A percentile compares a stretch with the other conserved stretches of the same genome.
Conservation (phyloP, 1,139 yeast genomes). For the Yamadazyma trypodendri region DNA sequence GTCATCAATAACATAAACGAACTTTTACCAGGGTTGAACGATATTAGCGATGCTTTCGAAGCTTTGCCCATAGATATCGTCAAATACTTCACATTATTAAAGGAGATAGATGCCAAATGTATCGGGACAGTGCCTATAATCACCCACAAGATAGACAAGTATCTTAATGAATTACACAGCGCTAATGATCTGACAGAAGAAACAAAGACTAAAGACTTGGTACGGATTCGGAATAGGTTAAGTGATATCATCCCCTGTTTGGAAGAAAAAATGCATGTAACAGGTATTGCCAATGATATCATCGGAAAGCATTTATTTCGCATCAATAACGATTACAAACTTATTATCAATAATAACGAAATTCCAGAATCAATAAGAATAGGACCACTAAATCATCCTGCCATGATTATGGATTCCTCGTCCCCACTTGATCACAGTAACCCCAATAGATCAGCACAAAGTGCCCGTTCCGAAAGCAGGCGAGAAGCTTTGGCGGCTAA, state of each 20-base stretch:
- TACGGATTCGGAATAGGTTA: constrained; percentile 44
- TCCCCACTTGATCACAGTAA: constrained; percentile 32
- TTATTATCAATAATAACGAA: constrained; percentile 71
- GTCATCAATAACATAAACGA: constrained; percentile 40
- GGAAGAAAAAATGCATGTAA: constrained; percentile 97
- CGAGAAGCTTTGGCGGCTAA: constrained; percentile 92
- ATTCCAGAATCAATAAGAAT: constrained; percentile 60
- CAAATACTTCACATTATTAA: constrained; percentile 80
- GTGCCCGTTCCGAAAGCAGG: constrained; percentile 76
- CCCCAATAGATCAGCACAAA: constrained; percentile 57
- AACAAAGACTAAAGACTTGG: constrained; percentile 20
- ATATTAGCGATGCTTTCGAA: constrained; percentile 85
- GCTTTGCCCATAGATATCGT: constrained; percentile 85
- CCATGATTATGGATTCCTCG: constrained; percentile 62
- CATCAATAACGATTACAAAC: constrained; percentile 74
- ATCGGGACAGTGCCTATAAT: constrained; percentile 71
- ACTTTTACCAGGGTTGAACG: constrained; percentile 84
- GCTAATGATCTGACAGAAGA: constrained; percentile 6
- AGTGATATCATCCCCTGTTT: constrained; percentile 85
- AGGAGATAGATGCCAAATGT: constrained; percentile 95
- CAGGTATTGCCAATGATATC: constrained; percentile 84
- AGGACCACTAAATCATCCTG: constrained; percentile 88
- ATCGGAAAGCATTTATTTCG: constrained; percentile 68
- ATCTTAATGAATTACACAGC: constrained; percentile 46
- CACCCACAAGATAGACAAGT: constrained; percentile 54